phyloP scores from a whole-genome alignment of 2,329 filamentous ascomycete species.

The Fusarium protoensiforme region DNA sequence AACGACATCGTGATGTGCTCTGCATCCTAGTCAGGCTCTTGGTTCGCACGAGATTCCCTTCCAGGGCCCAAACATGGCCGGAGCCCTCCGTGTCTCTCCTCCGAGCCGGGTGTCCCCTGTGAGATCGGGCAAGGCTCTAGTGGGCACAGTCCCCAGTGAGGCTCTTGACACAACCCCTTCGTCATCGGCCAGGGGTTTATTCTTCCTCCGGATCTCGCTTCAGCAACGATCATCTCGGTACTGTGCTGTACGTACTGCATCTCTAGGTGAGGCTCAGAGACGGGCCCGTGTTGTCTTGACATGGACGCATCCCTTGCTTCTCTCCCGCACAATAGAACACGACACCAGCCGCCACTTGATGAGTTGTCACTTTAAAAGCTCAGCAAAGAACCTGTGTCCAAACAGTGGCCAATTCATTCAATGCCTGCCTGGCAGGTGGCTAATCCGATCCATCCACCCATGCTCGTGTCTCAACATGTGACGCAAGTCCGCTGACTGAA shows the following conservation, averaged over 20 bases:
- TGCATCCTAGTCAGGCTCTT: neutral
- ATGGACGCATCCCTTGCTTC: neutral
- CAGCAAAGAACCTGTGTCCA: neutral
- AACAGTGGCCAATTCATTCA: slow-evolving; percentile 3
- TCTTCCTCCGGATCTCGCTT: slow-evolving; percentile 3
- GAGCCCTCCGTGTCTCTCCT: slow-evolving; percentile 3
- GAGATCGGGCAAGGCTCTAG: neutral
- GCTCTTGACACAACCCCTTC: slow-evolving; percentile 8
- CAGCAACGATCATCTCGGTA: slow-evolving; percentile 9
- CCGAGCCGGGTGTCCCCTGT: slow-evolving; percentile 7
- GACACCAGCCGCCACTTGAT: slow-evolving; percentile 25
- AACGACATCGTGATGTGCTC: neutral
- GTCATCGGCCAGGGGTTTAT: neutral
- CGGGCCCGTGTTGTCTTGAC: slow-evolving; percentile 6
- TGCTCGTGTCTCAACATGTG: slow-evolving; percentile 21
- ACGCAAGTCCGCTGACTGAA: slow-evolving; percentile 31
- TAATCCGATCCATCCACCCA: slow-evolving; percentile 10
- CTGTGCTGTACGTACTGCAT: neutral
- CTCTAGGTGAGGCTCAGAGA: slow-evolving; percentile 11
- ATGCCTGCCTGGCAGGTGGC: slow-evolving; percentile 10
- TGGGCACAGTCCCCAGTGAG: slow-evolving; percentile 11
- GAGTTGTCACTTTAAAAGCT: slow-evolving; percentile 28
- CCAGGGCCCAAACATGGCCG: neutral
- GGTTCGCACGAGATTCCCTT: neutral
- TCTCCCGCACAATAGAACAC: neutral